Evolutionary conservation across 2,329 filamentous ascomycete species (phyloP).

Genomic region (Alternaria viburni): DNA sequence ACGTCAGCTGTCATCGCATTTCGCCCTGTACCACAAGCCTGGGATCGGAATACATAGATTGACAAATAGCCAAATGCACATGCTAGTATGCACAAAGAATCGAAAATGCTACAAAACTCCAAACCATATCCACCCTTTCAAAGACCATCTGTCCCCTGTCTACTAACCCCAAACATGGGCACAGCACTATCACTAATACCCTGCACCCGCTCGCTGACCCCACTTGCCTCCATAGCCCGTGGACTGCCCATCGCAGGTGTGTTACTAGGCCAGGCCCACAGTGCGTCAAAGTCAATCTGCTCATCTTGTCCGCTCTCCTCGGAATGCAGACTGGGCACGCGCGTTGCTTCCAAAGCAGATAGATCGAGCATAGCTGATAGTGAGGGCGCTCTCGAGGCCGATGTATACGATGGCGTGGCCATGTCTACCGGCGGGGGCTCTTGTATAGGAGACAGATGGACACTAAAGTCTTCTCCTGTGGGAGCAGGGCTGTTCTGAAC

Average conservation of each 20-base stretch:
- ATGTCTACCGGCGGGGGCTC: constrained; percentile 21
- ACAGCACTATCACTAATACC: constrained; percentile 8
- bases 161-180: constrained; percentile 40
- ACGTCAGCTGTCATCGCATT: neutral
- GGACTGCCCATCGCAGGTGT: constrained; percentile 43
- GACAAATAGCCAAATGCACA: neutral
- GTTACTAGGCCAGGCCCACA: constrained; percentile 51
- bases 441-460: constrained; percentile 41
- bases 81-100: neutral
- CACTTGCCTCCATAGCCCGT: constrained; percentile 11
- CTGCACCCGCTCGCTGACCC: constrained; percentile 36
- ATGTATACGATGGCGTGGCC: constrained; percentile 11
- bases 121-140: neutral
- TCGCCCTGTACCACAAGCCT: neutral
- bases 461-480: constrained; percentile 30
- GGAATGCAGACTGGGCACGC: constrained; percentile 39
- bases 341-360: constrained; percentile 42
- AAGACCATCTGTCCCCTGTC: neutral
- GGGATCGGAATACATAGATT: neutral
- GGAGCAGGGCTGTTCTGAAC: constrained; percentile 11
- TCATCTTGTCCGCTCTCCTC: constrained; percentile 48
- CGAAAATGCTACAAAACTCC: neutral
- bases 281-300: constrained; percentile 51
- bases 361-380: constrained; percentile 49
- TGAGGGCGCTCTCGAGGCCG: constrained; percentile 28